phyloP scores from a whole-genome alignment of 371 early-diverging fungal species.

The Mucor plumbeus region DNA sequence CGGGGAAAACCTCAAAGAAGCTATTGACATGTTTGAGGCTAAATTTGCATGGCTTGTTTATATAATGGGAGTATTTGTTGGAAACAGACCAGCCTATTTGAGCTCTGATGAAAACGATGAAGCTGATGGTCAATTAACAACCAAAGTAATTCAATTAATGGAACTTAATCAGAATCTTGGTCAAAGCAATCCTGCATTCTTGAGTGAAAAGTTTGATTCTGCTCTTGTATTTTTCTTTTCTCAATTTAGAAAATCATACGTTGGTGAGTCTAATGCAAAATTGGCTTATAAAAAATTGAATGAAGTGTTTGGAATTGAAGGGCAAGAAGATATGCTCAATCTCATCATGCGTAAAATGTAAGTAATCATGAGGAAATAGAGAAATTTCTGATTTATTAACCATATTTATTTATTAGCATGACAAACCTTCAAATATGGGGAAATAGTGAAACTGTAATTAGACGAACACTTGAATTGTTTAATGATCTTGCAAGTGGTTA shows the following conservation, averaged over 20 bases:
- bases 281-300: slow-evolving; percentile 64
- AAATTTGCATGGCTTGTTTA: slow-evolving; percentile 82
- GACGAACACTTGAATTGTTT: slow-evolving; percentile 64
- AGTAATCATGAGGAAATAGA: slow-evolving; percentile 10
- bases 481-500: slow-evolving; percentile 80
- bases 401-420: slow-evolving; percentile 13
- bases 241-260: slow-evolving; percentile 73
- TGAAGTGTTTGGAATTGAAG: slow-evolving; percentile 57
- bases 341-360: slow-evolving; percentile 74
- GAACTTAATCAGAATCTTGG: slow-evolving; percentile 46
- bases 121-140: slow-evolving; percentile 61
- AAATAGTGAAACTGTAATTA: slow-evolving; percentile 30
- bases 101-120: slow-evolving; percentile 63
- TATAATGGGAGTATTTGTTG: slow-evolving; percentile 68
- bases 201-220: slow-evolving; percentile 62
- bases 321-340: slow-evolving; percentile 64
- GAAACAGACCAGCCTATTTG: slow-evolving; percentile 64
- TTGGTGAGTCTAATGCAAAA: slow-evolving; percentile 52
- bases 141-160: slow-evolving; percentile 58
- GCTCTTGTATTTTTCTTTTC: slow-evolving; percentile 76
- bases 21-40: slow-evolving; percentile 55
- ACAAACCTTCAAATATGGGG: slow-evolving; percentile 44
- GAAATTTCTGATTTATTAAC: too few relatives aligned
- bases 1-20: slow-evolving; percentile 39
- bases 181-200: slow-evolving; percentile 25